These are phyloP conservation scores for Suillus luteus DNA, from an alignment of 768 basidiomycete species.

Conservation along the genomic window DNA sequence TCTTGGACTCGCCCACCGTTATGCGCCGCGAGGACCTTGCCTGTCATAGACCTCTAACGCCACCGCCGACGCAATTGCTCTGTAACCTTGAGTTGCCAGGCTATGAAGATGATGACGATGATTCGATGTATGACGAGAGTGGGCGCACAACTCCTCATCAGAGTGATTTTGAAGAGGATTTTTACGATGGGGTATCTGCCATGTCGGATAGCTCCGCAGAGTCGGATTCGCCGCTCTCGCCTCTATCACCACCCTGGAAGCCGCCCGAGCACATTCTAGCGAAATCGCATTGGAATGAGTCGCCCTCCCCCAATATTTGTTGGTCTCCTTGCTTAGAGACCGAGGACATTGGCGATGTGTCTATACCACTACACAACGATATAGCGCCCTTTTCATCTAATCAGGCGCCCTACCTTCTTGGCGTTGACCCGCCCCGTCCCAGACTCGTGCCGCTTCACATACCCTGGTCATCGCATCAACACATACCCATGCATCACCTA, in stretches of 20 bases:
- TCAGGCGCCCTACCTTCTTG: constrained; percentile 28
- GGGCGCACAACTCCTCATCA: constrained; percentile 13
- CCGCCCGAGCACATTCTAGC: constrained; percentile 15
- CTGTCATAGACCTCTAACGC: constrained; percentile 39
- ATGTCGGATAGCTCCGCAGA: constrained; percentile 21
- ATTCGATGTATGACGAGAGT: constrained; percentile 19
- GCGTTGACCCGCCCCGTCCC: constrained; percentile 20
- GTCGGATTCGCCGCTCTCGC: constrained; percentile 30
- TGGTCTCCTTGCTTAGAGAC: constrained; percentile 18
- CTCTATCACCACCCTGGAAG: constrained; percentile 39
- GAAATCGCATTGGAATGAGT: constrained; percentile 21
- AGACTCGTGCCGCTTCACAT: constrained; percentile 26
- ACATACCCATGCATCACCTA: constrained; percentile 23
- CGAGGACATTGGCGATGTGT: constrained; percentile 14
- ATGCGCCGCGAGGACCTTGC: constrained; percentile 34
- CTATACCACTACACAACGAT: constrained; percentile 16
- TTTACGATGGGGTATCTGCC: constrained; percentile 14
- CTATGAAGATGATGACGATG: constrained; percentile 26
- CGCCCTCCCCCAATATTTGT: constrained; percentile 19
- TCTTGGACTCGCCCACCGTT: constrained; percentile 38
- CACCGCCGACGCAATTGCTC: constrained; percentile 45
- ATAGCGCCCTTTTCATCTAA: constrained; percentile 19
- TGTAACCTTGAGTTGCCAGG: constrained; percentile 40
- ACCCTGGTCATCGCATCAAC: constrained; percentile 23
- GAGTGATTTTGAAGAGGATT: constrained; percentile 25